Percentiles rank a stretch among this genome's conserved stretches.
phyloP scores from a whole-genome alignment of 106 monocot genomes.

The Dendrobium chrysotoxum region DNA sequence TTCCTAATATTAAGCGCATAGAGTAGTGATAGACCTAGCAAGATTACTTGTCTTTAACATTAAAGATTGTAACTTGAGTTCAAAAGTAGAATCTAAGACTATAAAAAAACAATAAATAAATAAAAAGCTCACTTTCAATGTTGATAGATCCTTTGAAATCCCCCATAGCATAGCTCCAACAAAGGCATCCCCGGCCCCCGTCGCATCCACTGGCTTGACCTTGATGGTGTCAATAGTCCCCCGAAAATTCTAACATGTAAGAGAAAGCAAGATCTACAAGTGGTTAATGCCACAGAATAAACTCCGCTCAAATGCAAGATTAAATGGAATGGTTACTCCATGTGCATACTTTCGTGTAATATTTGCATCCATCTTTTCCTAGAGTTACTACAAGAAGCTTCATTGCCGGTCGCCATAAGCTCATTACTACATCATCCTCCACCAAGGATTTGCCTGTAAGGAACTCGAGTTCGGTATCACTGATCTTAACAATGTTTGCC shows the following conservation, averaged over 20 bases:
- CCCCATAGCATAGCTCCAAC: slow-evolving; percentile 41
- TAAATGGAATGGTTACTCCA: neutral
- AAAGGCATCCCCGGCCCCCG: slow-evolving; percentile 68
- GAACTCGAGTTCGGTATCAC: slow-evolving; percentile 60
- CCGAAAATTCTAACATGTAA: slow-evolving; percentile 35
- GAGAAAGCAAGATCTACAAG: neutral
- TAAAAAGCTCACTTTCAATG: slow-evolving; percentile 28
- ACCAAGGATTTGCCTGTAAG: slow-evolving; percentile 33
- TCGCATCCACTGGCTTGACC: slow-evolving; percentile 56
- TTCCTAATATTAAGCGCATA: no score
- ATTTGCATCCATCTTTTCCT: slow-evolving; percentile 58
- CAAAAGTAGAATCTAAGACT: neutral
- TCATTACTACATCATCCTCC: slow-evolving; percentile 46
- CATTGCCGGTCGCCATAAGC: slow-evolving; percentile 34
- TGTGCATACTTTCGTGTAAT: slow-evolving; percentile 54
- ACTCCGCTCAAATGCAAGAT: neutral
- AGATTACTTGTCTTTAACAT: neutral
- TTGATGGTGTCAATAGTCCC: slow-evolving; percentile 31
- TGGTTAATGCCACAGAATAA: neutral
- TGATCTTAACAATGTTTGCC: slow-evolving; percentile 63
- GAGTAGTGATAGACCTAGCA: neutral
- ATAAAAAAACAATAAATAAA: neutral
- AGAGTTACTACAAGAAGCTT: slow-evolving; percentile 55
- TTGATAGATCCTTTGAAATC: slow-evolving; percentile 37
- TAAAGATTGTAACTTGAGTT: neutral